Evolutionary conservation across 2,329 filamentous ascomycete genomes (phyloP).

Genomic region (Sporothrix pseudoabietina): DNA sequence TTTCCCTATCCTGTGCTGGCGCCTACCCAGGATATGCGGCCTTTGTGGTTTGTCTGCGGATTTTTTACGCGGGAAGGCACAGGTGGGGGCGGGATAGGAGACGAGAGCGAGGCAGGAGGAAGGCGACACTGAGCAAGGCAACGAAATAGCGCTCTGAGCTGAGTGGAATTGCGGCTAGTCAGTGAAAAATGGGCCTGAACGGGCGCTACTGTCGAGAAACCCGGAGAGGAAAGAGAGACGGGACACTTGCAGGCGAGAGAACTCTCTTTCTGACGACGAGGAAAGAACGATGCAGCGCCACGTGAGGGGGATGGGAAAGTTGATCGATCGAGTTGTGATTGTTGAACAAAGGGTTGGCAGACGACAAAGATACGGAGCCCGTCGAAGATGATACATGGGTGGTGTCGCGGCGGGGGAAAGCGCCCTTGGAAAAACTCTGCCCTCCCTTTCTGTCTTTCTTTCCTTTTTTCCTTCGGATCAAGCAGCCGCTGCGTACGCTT

Average conservation of each 20-base stretch:
- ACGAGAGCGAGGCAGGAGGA: not conserved
- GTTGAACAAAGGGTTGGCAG: not conserved
- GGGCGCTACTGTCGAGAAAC: conserved; percentile 20
- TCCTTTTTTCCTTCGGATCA: not conserved
- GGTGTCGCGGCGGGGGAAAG: conserved; percentile 13
- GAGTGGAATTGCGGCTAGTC: conserved; percentile 18
- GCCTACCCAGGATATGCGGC: conserved; percentile 26
- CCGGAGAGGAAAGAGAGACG: not conserved
- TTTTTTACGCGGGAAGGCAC: conserved; percentile 18
- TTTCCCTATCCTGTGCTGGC: conserved; percentile 27
- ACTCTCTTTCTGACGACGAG: not conserved
- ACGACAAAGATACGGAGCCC: not conserved
- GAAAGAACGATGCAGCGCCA: conserved; percentile 5
- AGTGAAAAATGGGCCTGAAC: conserved; percentile 17
- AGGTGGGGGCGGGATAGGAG: conserved; percentile 18
- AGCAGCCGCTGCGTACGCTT: conserved; percentile 14
- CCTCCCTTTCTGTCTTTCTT: not conserved
- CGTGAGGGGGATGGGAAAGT: not conserved
- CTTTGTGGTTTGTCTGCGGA: conserved; percentile 15
- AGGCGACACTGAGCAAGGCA: conserved; percentile 8
- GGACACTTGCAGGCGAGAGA: not conserved
- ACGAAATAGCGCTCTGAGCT: conserved; percentile 12
- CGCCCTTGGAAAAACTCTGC: not conserved
- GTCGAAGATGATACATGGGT: conserved; percentile 4
- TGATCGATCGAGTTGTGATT: not conserved